Evolutionary conservation across 2,329 filamentous ascomycete species (phyloP).

Genomic region (Torrubiellomyces zombiae): DNA sequence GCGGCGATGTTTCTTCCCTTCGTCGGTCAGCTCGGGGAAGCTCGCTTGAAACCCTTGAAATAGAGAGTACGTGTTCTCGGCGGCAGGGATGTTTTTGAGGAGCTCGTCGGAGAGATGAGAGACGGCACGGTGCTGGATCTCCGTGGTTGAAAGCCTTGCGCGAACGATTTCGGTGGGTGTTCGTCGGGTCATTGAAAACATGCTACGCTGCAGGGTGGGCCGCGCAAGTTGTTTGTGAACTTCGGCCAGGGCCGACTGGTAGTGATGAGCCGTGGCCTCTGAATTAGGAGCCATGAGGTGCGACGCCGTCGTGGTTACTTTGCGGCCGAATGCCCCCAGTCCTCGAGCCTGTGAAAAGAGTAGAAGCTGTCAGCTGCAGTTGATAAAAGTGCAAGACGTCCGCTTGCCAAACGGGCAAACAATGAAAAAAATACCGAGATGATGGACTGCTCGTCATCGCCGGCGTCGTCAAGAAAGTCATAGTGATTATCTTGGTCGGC

Average conservation of each 20-base stretch:
- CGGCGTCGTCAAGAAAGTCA: conserved; percentile 28
- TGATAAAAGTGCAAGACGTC: neutral
- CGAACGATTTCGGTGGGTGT: conserved; percentile 89
- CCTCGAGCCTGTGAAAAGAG: conserved; percentile 62
- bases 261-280: conserved; percentile 43
- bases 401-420: conserved; percentile 8
- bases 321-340: conserved; percentile 82
- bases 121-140: conserved; percentile 88
- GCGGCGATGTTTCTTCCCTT: conserved; percentile 53
- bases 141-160: conserved; percentile 72
- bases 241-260: conserved; percentile 74
- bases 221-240: conserved; percentile 78
- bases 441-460: conserved; percentile 31
- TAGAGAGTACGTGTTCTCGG: conserved; percentile 72
- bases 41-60: conserved; percentile 95
- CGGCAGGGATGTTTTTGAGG: conserved; percentile 73
- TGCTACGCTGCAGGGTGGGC: conserved; percentile 69
- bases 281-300: conserved; percentile 62
- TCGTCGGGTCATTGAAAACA: conserved; percentile 82
- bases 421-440: conserved; percentile 20
- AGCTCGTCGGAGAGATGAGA: conserved; percentile 82
- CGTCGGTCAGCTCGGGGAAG: conserved; percentile 54
- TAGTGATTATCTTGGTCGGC: conserved; percentile 26
- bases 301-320: conserved; percentile 83
- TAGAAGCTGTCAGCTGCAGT: neutral